Conservation (phyloP, 768 basidiomycete species). For the Podaxis sp. region DNA sequence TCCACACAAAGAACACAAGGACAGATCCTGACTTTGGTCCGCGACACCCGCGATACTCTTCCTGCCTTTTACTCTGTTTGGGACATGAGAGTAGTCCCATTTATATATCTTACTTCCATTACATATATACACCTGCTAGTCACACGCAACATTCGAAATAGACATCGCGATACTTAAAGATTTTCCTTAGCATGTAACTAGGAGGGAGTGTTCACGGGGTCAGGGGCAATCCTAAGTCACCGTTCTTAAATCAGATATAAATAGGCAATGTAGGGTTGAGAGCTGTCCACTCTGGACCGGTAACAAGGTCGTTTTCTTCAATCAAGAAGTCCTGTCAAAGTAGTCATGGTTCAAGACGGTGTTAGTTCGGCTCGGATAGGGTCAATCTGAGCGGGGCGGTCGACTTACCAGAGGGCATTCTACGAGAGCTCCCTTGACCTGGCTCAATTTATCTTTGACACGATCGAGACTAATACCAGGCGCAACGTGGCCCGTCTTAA, state of each 20-base stretch:
- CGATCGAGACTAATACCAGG: constrained; percentile 60
- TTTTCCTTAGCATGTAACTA: not conserved
- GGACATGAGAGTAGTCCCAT: not conserved
- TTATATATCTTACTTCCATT: not conserved
- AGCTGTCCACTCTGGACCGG: constrained; percentile 67
- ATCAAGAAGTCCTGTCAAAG: constrained; percentile 72
- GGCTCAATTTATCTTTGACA: constrained; percentile 69
- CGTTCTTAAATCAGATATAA: constrained; percentile 48
- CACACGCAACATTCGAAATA: not conserved
- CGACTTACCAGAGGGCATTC: constrained; percentile 62
- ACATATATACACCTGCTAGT: not conserved
- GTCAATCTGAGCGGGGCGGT: not conserved
- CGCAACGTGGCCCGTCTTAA: constrained; percentile 77
- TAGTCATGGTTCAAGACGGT: constrained; percentile 7
- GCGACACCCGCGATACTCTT: not conserved
- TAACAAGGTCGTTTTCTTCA: constrained; percentile 68
- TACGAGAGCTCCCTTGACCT: constrained; percentile 69
- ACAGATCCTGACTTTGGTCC: constrained; percentile 30
- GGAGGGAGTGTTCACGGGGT: not conserved
- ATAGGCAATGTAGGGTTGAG: constrained; percentile 77
- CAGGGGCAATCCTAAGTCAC: not conserved
- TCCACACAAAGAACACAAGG: constrained; percentile 55
- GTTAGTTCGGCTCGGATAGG: constrained; percentile 8
- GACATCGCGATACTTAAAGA: not conserved
- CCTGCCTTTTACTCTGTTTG: not conserved